Base-by-base conservation (phyloP, 1,284 basidiomycete species). In the Heimioporus punctisporus region DNA sequence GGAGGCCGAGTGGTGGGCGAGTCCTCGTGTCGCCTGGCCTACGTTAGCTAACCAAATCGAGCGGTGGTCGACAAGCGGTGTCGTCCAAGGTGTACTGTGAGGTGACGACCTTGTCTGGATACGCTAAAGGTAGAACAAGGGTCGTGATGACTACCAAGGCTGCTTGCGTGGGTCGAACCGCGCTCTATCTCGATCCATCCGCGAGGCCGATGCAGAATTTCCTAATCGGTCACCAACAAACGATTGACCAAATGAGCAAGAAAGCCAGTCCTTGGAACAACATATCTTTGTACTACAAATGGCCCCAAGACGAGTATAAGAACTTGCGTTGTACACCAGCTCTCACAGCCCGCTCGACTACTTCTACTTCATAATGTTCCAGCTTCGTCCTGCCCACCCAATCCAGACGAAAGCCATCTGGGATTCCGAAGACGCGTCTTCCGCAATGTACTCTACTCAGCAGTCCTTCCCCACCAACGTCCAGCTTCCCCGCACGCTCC, bases 401-500 rank as follows among this genome's bases (percentile, higher is more conserved):
- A 72, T 64, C 28, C 71, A 71, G 55, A 69, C 67, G 54, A 69
- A 69, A 72, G 68, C 71, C 52, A 57, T 69, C 58, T 69, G 68
- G 68, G 68, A 69, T 34, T 70, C 68, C 41, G 68, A 71, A 47
- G 71, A 71, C 59, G 41, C 54, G 11, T 51, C 60, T 21, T 56
- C 62, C 31, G 31, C 31, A 34, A 69, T 69, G 68, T 60, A 68
- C 56, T 52, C 67, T 42, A 44, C 59, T 46, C 71, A 72, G 39
- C 68, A 69, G 17, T 61, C 69, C 11, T 72, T 56, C 54, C 68
- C 68, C 42, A 59, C 64, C 57, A 72, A 68, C 57, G 74, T 86
- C 17, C 78, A 85, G 50, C 77, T 87, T 14, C 85, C 86, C 28
- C 77, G 84, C 54, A 82, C 74, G 31, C 80, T 87, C 39, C 68